Base-by-base conservation (phyloP, 1,284 basidiomycete genomes). In the Exobasidium cylindrosporum region DNA sequence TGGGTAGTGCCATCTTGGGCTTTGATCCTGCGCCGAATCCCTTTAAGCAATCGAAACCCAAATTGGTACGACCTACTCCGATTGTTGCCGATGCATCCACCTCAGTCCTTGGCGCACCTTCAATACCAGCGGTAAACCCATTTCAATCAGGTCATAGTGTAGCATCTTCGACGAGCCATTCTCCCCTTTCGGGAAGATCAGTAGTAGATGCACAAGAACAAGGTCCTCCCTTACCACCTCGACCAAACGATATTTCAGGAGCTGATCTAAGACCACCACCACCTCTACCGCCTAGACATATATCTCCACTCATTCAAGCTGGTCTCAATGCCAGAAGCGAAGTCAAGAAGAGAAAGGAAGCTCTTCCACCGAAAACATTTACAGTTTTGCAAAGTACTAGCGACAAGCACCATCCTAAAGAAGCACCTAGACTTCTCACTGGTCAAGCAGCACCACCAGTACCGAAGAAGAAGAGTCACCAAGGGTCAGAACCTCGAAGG, bases 221-320 rank as follows among this genome's bases (percentile, higher is more conserved):
- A 40, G 35, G 35, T 10, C 47, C 47, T 10, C 24, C 47, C 7
- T 21, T 50, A 24, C 47, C 47, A 7, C 47, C 47, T 24, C 7
- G 47, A 31, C 35, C 35, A 10, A 7, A 10, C 35, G 23, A 24
- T 10, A 7, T 13, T 0, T 50, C 26, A 30, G 35, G 49, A 23
- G 50, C 44, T 26, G 58, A 62, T 40, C 62, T 62, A 11, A 58
- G 60, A 29, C 60, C 69, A 31, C 75, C 76, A 0, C 73, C 74
- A 1, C 74, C 74, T 4, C 65, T 74, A 44, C 76, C 77, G 17
- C 72, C 74, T 2, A 62, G 75, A 24, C 73, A 73, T 57, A 72
- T 77, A 43, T 70, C 66, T 47, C 78, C 78, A 44, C 73, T 79
- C 56, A 79, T 79, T 58, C 78, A 78, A 57, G 78, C 78, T 11